These are phyloP conservation scores for Trapa bicornis DNA, from an alignment of 345 rosid genomes.

Conservation along the genomic window DNA sequence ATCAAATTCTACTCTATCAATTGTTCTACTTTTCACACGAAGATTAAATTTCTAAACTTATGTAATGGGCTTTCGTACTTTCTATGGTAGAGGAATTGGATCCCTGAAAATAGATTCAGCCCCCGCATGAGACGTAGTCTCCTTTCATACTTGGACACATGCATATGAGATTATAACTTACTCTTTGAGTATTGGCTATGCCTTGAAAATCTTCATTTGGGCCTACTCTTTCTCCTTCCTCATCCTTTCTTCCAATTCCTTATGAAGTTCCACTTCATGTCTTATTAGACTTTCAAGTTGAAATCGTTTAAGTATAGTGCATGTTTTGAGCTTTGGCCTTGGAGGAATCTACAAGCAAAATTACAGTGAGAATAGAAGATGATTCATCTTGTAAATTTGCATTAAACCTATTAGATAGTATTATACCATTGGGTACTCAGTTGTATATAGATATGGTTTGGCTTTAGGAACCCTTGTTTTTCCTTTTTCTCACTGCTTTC, in stretches of 20 bases:
- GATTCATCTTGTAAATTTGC: background rate
- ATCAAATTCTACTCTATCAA: constrained; percentile 81
- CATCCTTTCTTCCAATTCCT: constrained; percentile 70
- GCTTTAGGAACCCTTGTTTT: constrained; percentile 72
- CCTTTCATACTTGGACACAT: background rate
- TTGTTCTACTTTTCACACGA: constrained; percentile 56
- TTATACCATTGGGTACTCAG: constrained; percentile 90
- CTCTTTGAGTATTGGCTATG: constrained; percentile 73
- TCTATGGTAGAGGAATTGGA: constrained; percentile 85
- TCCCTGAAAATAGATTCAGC: constrained; percentile 34
- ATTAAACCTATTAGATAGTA: background rate
- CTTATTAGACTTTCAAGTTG: constrained; percentile 72
- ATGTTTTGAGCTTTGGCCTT: constrained; percentile 71
- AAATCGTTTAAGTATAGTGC: constrained; percentile 76
- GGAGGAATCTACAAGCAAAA: constrained; percentile 54
- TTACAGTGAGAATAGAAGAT: background rate
- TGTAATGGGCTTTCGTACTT: constrained; percentile 75
- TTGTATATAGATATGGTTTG: constrained; percentile 84
- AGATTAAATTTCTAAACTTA: constrained; percentile 61
- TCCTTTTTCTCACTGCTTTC: constrained; percentile 62
- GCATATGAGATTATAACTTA: constrained; percentile 26
- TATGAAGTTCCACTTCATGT: constrained; percentile 79
- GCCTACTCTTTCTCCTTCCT: constrained; percentile 65
- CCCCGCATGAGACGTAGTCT: background rate
- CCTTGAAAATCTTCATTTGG: constrained; percentile 58